Base-by-base conservation (phyloP, 176 grass and related monocot species). In the Oryza rufipogon region DNA sequence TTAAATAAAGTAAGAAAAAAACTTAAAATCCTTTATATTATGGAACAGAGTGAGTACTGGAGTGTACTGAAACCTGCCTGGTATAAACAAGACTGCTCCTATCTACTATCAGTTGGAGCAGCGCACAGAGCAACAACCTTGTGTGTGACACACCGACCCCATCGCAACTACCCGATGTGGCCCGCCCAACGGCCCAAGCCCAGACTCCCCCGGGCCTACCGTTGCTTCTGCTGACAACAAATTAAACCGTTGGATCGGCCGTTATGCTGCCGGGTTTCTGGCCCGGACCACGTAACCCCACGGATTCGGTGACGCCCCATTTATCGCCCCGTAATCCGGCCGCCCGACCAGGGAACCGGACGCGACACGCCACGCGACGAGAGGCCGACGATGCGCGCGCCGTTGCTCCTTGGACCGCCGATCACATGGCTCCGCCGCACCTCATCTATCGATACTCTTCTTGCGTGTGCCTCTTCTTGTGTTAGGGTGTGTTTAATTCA, bases 231-330 rank as follows among this genome's bases (percentile, higher is more conserved):
- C n/a, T n/a, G n/a, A 56, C 51, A 56, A 56, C 51, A 19, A 56
- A 56, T 56, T 6, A 51, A 15, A 33, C 60, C 75, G 86, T 76
- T 49, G 81, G 70, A 61, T 25, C 60, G 71, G 77, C 82, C 13
- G 87, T 89, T 51, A 85, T 51, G 51, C 15, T 70, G 70, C 76
- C 25, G 30, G 30, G 64, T 80, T 80, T 80, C 48, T 41, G 76
- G 49, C 64, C 76, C 64, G 60, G 82, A 75, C 87, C 75, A 48
- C 58, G 44, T 32, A 32, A 60, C 68, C 76, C 56, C 56, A 11
- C 68, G 42, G 52, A 38, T 23, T 15, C 41, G 26, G 14, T 78
- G 66, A 65, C 67, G 79, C 67, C 67, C 42, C 69, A 14, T 3
- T 47, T 47, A 47, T 12, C 45, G 45, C 11, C 45, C 45, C 45